phyloP scores from a whole-genome alignment of 2,329 filamentous ascomycete species.

The Davidsoniella virescens region DNA sequence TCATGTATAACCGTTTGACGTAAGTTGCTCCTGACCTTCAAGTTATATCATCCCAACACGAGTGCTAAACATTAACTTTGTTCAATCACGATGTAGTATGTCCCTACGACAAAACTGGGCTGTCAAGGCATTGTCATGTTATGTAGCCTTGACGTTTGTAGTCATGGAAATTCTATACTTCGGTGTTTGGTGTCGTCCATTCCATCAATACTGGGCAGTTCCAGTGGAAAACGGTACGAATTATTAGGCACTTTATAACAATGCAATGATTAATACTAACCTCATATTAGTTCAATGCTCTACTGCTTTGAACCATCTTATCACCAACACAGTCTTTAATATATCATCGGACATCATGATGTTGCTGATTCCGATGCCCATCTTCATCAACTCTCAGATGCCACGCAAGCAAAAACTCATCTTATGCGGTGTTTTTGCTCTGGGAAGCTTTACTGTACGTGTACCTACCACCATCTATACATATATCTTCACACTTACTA shows the following conservation, averaged over 20 bases:
- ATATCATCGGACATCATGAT: conserved; percentile 44
- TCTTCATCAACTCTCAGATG: conserved; percentile 33
- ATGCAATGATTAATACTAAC: conserved; percentile 11
- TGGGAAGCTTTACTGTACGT: conserved; percentile 31
- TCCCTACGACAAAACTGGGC: conserved; percentile 29
- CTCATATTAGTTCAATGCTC: conserved; percentile 36
- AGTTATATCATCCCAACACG: too few species aligned
- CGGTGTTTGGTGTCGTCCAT: conserved; percentile 38
- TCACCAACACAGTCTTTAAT: conserved; percentile 43
- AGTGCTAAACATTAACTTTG: background rate
- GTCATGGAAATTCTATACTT: conserved; percentile 33
- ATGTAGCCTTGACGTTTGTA: conserved; percentile 30
- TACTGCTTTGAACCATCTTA: conserved; percentile 38
- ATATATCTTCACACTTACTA: background rate
- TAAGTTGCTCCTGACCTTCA: conserved; percentile 17
- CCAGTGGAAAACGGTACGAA: conserved; percentile 31
- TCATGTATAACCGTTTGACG: conserved; percentile 41
- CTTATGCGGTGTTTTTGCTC: conserved; percentile 29
- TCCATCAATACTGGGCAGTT: conserved; percentile 39
- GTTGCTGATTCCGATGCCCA: conserved; percentile 38
- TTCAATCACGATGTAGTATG: conserved; percentile 18
- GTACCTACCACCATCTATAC: background rate
- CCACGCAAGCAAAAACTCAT: conserved; percentile 34
- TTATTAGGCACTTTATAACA: background rate
- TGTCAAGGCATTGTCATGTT: conserved; percentile 32